Conservation (phyloP, 2,329 filamentous ascomycete genomes). For the Cytospora piceicola region DNA sequence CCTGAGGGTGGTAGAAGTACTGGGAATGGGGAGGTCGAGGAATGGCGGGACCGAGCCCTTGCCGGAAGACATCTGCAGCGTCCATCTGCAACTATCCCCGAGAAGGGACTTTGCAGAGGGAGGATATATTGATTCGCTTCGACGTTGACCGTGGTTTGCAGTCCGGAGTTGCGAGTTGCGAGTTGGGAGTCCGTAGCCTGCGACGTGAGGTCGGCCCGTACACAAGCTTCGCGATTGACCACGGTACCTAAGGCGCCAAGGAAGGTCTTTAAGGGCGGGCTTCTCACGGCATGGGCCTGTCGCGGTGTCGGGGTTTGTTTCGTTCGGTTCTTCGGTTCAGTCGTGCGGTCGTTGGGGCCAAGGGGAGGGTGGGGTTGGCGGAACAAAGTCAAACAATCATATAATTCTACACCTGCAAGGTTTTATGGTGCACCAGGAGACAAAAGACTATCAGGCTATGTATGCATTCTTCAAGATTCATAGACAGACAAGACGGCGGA, state of each 20-base stretch:
- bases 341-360: neutral
- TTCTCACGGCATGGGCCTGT: constrained; percentile 16
- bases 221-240: constrained; percentile 1
- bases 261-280: constrained; percentile 3
- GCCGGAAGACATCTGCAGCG: constrained; percentile 61
- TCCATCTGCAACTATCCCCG: constrained; percentile 52
- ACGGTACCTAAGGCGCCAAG: constrained; percentile 13
- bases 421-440: neutral
- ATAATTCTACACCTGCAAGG: neutral
- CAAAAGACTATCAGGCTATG: neutral
- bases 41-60: constrained; percentile 57
- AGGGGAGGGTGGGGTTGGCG: neutral
- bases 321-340: neutral
- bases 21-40: constrained; percentile 46
- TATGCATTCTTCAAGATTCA: neutral
- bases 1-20: constrained; percentile 37
- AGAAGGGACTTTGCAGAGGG: neutral
- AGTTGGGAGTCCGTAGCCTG: constrained; percentile 7
- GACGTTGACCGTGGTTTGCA: constrained; percentile 6
- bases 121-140: neutral
- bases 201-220: neutral
- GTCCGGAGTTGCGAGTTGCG: neutral
- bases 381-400: neutral
- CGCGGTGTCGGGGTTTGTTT: neutral
- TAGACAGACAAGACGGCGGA: neutral